phyloP scores from a whole-genome alignment of 352 stramenopile species.

The Phytophthora uliginosa region DNA sequence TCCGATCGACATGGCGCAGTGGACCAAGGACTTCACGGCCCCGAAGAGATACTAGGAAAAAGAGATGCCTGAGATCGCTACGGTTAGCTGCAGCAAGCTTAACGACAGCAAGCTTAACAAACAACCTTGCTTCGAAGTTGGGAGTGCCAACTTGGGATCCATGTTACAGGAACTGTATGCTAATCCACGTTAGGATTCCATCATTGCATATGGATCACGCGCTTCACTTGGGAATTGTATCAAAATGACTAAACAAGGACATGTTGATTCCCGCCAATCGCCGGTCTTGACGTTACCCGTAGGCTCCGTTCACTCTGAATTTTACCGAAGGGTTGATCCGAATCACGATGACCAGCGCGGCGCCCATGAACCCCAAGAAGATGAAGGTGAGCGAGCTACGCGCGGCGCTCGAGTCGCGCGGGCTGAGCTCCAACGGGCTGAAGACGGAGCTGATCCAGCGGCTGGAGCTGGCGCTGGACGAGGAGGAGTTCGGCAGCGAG shows the following conservation, averaged over 20 bases:
- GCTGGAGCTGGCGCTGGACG: conserved; percentile 88
- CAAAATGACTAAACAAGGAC: neutral
- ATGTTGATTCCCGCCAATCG: neutral
- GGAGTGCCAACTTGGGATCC: too few relatives aligned
- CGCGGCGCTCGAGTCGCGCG: conserved; percentile 82
- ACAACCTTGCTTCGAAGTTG: too few relatives aligned
- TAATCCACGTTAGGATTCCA: neutral
- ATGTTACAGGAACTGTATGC: too few relatives aligned
- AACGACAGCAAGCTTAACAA: too few relatives aligned
- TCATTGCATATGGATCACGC: neutral
- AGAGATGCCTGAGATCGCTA: neutral
- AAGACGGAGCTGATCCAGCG: conserved; percentile 93
- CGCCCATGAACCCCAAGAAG: conserved; percentile 90
- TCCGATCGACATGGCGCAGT: conserved; percentile 98
- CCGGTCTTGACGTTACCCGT: neutral
- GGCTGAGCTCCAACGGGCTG: conserved; percentile 86
- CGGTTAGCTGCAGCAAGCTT: too few relatives aligned
- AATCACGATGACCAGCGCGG: conserved; percentile 50
- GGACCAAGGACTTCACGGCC: conserved; percentile 95
- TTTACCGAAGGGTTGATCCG: neutral
- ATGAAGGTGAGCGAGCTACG: conserved; percentile 94
- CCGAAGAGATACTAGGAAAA: conserved; percentile 77
- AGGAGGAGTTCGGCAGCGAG: conserved; percentile 88
- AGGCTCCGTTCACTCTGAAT: neutral
- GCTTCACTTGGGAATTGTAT: neutral